These are phyloP conservation scores for Isatis tinctoria DNA, from an alignment of 345 rosid species.

Conservation along the genomic window DNA sequence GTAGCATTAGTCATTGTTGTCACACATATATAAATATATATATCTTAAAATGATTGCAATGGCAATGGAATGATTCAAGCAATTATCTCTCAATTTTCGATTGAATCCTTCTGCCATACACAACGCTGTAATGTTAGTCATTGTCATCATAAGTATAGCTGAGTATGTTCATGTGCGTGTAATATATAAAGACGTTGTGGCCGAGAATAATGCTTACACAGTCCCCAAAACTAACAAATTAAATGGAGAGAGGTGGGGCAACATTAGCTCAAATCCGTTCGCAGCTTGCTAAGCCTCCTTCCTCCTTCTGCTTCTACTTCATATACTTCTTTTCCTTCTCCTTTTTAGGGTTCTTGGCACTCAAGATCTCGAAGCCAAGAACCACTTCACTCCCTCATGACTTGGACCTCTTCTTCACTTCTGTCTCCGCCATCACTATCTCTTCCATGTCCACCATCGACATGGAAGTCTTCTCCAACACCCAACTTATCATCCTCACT, in stretches of 20 bases:
- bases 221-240: neutral
- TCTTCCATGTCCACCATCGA: constrained; percentile 80
- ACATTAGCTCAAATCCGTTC: neutral
- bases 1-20: no score
- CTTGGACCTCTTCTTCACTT: constrained; percentile 66
- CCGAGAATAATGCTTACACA: neutral
- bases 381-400: constrained; percentile 31
- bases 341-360: constrained; percentile 33
- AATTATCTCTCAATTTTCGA: neutral
- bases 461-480: constrained; percentile 76
- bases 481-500: constrained; percentile 52
- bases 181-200: constrained; percentile 11
- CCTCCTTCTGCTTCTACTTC: constrained; percentile 39
- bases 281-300: neutral
- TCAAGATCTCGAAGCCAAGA: constrained; percentile 41
- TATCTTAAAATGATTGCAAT: no score
- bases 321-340: constrained; percentile 41
- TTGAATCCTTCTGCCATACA: neutral
- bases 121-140: neutral
- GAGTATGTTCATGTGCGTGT: neutral
- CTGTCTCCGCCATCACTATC: constrained; percentile 56
- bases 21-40: no score
- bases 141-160: neutral
- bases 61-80: no score
- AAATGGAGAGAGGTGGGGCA: constrained; percentile 4